These are phyloP conservation scores for Acanthamoeba rhysodes DNA, from an alignment of 208 protist species.

Conservation along the genomic window DNA sequence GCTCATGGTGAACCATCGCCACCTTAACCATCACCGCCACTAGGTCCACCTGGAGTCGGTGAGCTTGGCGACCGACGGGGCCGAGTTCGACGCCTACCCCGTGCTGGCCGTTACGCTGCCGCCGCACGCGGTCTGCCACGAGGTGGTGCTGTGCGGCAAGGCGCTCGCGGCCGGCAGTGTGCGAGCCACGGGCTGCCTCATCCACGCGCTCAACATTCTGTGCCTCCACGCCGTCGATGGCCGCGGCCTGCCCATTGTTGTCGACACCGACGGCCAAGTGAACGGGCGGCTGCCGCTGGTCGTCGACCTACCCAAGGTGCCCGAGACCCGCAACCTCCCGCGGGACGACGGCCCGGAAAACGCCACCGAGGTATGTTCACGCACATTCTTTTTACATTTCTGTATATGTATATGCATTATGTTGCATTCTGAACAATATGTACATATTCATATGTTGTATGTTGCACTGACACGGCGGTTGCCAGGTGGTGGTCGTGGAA, in stretches of 20 bases:
- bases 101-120: slow-evolving; percentile 22
- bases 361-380: not conserved
- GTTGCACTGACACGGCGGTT: not conserved
- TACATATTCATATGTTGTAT: too few species aligned
- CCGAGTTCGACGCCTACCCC: slow-evolving; percentile 28
- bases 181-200: slow-evolving; percentile 1
- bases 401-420: too few species aligned
- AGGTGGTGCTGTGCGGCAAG: not conserved
- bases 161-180: not conserved
- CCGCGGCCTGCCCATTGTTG: not conserved
- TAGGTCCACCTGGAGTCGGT: slow-evolving; percentile 40
- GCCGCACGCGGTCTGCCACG: not conserved
- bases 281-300: not conserved
- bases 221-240: slow-evolving; percentile 15
- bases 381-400: not conserved
- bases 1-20: too few species aligned
- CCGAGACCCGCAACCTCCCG: not conserved
- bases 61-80: not conserved
- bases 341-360: not conserved
- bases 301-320: not conserved
- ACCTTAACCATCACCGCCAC: not conserved
- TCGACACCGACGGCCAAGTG: not conserved
- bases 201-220: slow-evolving; percentile 35
- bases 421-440: too few species aligned
- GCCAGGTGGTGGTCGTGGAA: slow-evolving; percentile 26